phyloP scores from a whole-genome alignment of 2,329 filamentous ascomycete genomes.

The Colletotrichum paranaense region DNA sequence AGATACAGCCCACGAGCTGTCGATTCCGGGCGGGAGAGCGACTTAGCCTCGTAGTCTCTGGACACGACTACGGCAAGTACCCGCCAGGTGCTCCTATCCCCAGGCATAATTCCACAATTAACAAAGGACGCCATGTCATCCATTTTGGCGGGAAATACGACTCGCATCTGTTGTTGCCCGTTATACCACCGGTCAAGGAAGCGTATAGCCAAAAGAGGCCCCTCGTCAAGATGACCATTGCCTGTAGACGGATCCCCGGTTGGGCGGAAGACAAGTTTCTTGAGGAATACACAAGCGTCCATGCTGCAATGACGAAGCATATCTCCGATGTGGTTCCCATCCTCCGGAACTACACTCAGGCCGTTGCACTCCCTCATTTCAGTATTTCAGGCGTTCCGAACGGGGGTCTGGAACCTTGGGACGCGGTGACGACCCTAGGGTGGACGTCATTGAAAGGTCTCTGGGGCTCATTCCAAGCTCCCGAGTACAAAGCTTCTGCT shows the following conservation, averaged over 20 bases:
- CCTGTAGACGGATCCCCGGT: background rate
- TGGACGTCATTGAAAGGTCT: conserved; percentile 2
- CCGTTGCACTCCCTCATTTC: background rate
- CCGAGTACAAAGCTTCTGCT: conserved; percentile 5
- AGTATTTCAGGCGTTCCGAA: background rate
- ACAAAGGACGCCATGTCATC: background rate
- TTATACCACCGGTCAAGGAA: background rate
- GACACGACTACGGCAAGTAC: background rate
- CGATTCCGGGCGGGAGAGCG: background rate
- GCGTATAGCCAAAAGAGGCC: background rate
- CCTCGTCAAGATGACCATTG: background rate
- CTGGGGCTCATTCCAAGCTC: background rate
- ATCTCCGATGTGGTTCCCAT: background rate
- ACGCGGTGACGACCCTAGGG: conserved; percentile 6
- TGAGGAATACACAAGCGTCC: background rate
- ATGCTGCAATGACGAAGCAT: background rate
- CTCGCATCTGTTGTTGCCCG: background rate
- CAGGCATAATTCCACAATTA: background rate
- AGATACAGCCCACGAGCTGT: background rate
- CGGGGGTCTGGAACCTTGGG: background rate
- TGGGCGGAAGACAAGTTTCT: background rate
- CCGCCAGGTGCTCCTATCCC: background rate
- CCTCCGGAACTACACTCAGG: conserved; percentile 4
- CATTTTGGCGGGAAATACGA: background rate
- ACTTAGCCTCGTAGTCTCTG: background rate